phyloP scores from a whole-genome alignment of 345 rosid species.

The Leavenworthia alabamica region DNA sequence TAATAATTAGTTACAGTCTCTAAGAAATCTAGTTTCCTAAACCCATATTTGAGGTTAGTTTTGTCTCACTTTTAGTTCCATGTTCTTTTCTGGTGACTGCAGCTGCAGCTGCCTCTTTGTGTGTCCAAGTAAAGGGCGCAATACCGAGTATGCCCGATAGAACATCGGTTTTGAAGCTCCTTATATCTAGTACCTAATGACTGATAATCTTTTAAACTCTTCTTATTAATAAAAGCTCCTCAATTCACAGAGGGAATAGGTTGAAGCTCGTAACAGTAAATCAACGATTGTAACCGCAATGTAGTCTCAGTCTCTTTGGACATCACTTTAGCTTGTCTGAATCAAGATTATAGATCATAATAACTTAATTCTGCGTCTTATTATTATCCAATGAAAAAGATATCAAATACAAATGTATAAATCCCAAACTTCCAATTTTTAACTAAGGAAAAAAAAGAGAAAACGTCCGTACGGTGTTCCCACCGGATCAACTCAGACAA shows the following conservation, averaged over 20 bases:
- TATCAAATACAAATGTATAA: neutral
- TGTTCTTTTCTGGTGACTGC: neutral
- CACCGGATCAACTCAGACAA: neutral
- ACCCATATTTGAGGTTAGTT: neutral
- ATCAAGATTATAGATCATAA: neutral
- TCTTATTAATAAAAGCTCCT: neutral
- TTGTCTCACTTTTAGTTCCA: neutral
- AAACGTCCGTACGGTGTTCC: neutral
- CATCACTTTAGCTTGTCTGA: neutral
- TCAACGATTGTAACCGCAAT: neutral
- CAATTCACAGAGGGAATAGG: constrained; percentile 4
- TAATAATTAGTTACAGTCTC: constrained; percentile 22
- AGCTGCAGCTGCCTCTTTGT: constrained; percentile 98
- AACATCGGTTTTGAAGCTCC: constrained; percentile 54
- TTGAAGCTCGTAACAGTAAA: constrained; percentile 1
- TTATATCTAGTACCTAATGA: constrained; percentile 28
- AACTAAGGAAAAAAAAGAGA: neutral
- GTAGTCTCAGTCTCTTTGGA: constrained; percentile 6
- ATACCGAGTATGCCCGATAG: constrained; percentile 92
- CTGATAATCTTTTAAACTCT: neutral
- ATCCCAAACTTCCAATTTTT: neutral
- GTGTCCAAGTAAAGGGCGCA: constrained; percentile 94
- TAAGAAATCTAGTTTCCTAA: neutral
- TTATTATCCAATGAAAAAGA: neutral
- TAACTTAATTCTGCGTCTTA: neutral